Percentiles rank a stretch among this genome's conserved stretches.
These are phyloP conservation scores for Apiospora aurea DNA, from an alignment of 2,329 filamentous ascomycete species.

Conservation along the genomic window DNA sequence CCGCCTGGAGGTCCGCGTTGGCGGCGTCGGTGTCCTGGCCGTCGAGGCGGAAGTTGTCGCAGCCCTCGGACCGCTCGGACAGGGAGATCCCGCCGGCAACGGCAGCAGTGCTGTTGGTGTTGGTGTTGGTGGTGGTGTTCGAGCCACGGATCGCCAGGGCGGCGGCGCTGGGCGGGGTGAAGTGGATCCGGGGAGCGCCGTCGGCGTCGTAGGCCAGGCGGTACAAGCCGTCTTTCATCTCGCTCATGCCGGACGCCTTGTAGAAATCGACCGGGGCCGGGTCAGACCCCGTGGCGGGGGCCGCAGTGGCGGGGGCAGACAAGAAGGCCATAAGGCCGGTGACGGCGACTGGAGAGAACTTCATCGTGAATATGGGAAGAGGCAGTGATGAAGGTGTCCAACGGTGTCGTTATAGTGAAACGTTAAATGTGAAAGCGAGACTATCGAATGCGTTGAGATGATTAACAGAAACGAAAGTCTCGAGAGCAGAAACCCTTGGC, in stretches of 20 bases:
- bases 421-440: too few relatives aligned
- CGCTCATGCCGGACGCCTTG: conserved; percentile 1
- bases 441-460: too few relatives aligned
- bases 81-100: background rate
- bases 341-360: background rate
- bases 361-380: background rate
- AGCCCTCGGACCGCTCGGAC: background rate
- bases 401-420: too few relatives aligned
- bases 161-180: background rate
- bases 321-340: background rate
- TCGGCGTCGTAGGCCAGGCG: background rate
- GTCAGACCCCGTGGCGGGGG: background rate
- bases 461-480: too few relatives aligned
- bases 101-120: too few relatives aligned
- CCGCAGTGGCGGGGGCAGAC: background rate
- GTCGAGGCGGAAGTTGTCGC: background rate
- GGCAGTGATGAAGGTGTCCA: too few relatives aligned
- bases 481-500: too few relatives aligned
- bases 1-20: background rate
- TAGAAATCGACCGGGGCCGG: background rate
- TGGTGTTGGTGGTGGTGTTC: background rate
- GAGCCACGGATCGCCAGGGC: too few relatives aligned
- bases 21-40: background rate
- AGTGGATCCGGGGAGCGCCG: background rate
- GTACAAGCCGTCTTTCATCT: conserved; percentile 8